Evolutionary conservation across 495 filamentous ascomycete species (phyloP).

Genomic region (Neurospora sp.): DNA sequence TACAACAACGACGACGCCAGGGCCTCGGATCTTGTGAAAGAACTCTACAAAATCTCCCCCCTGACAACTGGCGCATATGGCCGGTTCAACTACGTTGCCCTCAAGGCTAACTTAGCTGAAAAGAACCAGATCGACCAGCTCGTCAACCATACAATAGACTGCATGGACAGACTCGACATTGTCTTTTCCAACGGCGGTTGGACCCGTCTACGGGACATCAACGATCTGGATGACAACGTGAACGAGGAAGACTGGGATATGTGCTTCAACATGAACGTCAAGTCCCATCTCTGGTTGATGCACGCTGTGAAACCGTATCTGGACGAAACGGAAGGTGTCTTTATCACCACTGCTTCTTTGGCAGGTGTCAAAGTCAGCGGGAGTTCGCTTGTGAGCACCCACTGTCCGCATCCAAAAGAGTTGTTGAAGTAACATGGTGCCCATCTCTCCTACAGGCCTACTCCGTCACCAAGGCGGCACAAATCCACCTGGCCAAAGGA

Average conservation of each 20-base stretch:
- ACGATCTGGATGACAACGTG: conserved; percentile 43
- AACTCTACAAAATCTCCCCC: conserved; percentile 25
- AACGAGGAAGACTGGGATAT: conserved; percentile 48
- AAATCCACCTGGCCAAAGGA: conserved; percentile 44
- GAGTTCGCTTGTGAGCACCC: conserved; percentile 32
- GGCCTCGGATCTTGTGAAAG: conserved; percentile 33
- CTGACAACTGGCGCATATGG: neutral
- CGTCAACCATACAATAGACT: conserved; percentile 29
- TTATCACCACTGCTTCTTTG: conserved; percentile 43
- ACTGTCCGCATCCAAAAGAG: neutral
- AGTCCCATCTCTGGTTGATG: conserved; percentile 46
- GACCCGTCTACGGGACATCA: conserved; percentile 41
- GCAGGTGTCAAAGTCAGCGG: conserved; percentile 44
- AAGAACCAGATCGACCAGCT: conserved; percentile 33
- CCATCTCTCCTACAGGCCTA: conserved; percentile 26
- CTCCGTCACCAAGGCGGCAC: conserved; percentile 46
- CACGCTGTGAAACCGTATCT: conserved; percentile 37
- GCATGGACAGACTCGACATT: conserved; percentile 42
- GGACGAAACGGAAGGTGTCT: conserved; percentile 39
- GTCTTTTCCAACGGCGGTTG: conserved; percentile 50
- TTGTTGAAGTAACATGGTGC: neutral
- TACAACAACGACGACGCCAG: conserved; percentile 37
- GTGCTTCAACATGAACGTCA: conserved; percentile 50
- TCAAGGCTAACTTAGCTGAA: conserved; percentile 42
- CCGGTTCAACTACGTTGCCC: conserved; percentile 20